Evolutionary conservation across 2,329 filamentous ascomycete species (phyloP).

Genomic region (Chaetomiaceae sp.): DNA sequence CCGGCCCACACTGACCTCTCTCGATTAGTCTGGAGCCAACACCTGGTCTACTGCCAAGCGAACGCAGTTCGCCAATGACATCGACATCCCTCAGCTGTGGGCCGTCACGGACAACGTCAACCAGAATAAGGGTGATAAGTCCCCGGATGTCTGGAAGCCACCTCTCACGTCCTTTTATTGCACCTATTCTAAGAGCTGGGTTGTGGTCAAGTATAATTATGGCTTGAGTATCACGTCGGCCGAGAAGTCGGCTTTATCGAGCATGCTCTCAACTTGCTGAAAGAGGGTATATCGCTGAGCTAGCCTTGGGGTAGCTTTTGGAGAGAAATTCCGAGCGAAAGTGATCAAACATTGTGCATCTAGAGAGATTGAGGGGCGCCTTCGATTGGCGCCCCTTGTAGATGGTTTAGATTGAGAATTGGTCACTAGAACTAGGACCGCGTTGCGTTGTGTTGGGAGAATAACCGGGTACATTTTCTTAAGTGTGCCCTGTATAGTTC

Average conservation of each 20-base stretch:
- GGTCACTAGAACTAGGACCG: too few species aligned
- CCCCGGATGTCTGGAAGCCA: conserved; percentile 74
- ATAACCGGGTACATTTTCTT: too few species aligned
- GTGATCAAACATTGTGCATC: too few species aligned
- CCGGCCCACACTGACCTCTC: neutral
- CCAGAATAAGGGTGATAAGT: conserved; percentile 65
- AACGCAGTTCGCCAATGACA: conserved; percentile 70
- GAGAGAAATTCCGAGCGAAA: too few species aligned
- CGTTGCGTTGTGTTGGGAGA: too few species aligned
- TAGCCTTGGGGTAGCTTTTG: too few species aligned
- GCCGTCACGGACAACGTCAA: conserved; percentile 78
- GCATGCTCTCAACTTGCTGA: conserved; percentile 60
- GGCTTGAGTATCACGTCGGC: conserved; percentile 62
- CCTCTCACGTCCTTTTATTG: conserved; percentile 66
- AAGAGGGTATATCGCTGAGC: too few species aligned
- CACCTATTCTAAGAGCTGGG: conserved; percentile 72
- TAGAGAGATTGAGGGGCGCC: too few species aligned
- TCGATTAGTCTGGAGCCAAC: conserved; percentile 60
- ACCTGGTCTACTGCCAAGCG: conserved; percentile 66
- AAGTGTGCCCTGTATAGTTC: too few species aligned
- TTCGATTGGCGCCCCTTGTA: too few species aligned
- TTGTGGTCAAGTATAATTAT: conserved; percentile 73
- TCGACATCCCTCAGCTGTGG: conserved; percentile 70
- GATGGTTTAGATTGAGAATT: too few species aligned
- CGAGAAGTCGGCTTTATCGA: conserved; percentile 64